Evolutionary conservation across 1,284 basidiomycete genomes (phyloP).

Genomic region (Ceratobasidium sp.): DNA sequence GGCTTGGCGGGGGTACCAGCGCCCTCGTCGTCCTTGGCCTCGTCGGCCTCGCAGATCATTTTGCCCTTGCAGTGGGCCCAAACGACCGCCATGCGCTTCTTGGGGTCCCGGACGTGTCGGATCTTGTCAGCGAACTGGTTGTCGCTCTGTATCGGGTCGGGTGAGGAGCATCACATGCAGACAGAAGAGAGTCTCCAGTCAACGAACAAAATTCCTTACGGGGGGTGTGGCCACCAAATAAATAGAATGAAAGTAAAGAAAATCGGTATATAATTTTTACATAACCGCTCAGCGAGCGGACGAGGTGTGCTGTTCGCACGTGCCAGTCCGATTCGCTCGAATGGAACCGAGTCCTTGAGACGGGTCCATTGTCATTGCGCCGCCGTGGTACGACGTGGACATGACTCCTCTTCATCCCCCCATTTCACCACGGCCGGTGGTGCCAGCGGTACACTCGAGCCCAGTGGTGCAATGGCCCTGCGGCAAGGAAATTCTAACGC

Average conservation of each 20-base stretch:
- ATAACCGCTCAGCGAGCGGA: constrained; percentile 32
- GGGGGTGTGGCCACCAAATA: not conserved
- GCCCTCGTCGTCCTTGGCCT: constrained; percentile 77
- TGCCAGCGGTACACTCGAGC: constrained; percentile 67
- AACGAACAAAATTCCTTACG: constrained; percentile 34
- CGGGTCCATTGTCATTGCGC: constrained; percentile 12
- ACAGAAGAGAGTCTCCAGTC: constrained; percentile 21
- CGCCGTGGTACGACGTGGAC: constrained; percentile 26
- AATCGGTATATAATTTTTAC: constrained; percentile 11
- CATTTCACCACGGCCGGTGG: constrained; percentile 87
- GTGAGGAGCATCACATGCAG: constrained; percentile 1
- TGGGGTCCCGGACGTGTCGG: constrained; percentile 83
- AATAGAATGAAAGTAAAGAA: constrained; percentile 21
- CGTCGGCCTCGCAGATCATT: constrained; percentile 83
- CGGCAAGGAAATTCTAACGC: constrained; percentile 64
- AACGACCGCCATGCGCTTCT: constrained; percentile 84
- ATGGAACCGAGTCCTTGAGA: constrained; percentile 29
- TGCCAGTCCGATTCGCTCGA: constrained; percentile 29
- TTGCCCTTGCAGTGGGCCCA: constrained; percentile 87
- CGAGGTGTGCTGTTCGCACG: constrained; percentile 32
- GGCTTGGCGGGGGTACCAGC: constrained; percentile 67
- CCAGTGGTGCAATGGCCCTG: constrained; percentile 43
- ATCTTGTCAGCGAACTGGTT: constrained; percentile 81
- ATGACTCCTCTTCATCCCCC: constrained; percentile 89
- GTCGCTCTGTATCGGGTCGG: constrained; percentile 64